Percentiles rank a stretch among this genome's conserved stretches.
phyloP scores from a whole-genome alignment of 2,329 filamentous ascomycete species.

The Aspergillus flavus region DNA sequence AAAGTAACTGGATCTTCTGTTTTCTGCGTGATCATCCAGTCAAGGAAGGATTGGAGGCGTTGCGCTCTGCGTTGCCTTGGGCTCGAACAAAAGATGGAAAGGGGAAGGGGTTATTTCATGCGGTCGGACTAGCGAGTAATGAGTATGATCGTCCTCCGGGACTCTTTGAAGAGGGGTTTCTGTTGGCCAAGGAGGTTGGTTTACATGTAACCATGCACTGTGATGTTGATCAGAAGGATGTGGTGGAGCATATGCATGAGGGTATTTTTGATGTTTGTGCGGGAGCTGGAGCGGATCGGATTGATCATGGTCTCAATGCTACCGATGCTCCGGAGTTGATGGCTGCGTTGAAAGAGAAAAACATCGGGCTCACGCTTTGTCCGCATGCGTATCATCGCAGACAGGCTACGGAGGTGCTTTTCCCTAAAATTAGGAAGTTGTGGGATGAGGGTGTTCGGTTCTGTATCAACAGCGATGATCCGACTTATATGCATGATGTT shows the following conservation, averaged over 20 bases:
- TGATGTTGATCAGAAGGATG: neutral
- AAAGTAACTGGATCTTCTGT: neutral
- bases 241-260: neutral
- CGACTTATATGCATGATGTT: neutral
- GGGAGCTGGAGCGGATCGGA: neutral
- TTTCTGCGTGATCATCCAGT: neutral
- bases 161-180: neutral
- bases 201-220: neutral
- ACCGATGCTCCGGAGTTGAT: neutral
- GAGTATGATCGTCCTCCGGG: neutral
- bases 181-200: neutral
- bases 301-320: neutral
- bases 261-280: neutral
- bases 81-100: neutral
- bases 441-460: neutral
- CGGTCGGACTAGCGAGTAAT: neutral
- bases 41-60: neutral
- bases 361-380: neutral
- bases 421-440: neutral
- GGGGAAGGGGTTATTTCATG: neutral
- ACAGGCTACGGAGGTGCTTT: conserved; percentile 2
- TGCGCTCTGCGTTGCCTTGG: neutral
- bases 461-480: neutral
- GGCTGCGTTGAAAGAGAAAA: neutral
- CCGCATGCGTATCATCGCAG: conserved; percentile 5